A percentile compares a stretch with the other conserved stretches of the same genome.
Conservation (phyloP, 1,139 yeast species). For the Pneumocystis wakefieldiae region DNA sequence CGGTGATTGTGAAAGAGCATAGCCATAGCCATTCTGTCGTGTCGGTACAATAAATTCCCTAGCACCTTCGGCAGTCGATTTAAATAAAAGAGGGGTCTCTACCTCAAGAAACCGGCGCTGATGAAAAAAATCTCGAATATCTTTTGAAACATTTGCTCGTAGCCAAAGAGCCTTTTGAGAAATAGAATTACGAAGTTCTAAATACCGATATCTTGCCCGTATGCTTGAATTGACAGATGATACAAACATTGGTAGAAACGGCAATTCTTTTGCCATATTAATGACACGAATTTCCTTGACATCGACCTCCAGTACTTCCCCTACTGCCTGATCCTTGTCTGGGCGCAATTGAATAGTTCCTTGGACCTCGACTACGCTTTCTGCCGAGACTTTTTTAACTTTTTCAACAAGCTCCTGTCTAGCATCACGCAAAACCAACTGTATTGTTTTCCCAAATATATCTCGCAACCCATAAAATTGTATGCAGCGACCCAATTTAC, state of each 20-base stretch:
- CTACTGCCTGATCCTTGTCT: slow-evolving; percentile 15
- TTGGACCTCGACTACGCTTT: slow-evolving; percentile 12
- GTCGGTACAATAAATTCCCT: slow-evolving; percentile 91
- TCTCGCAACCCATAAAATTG: slow-evolving; percentile 8
- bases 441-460: not conserved
- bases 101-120: slow-evolving; percentile 49
- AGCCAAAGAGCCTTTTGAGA: slow-evolving; percentile 32
- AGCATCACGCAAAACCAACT: slow-evolving; percentile 1
- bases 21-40: slow-evolving; percentile 42
- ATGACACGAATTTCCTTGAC: slow-evolving; percentile 40
- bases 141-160: slow-evolving; percentile 46
- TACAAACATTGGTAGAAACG: slow-evolving; percentile 53
- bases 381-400: slow-evolving; percentile 3
- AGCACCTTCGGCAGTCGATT: slow-evolving; percentile 97
- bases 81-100: slow-evolving; percentile 84
- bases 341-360: slow-evolving; percentile 14
- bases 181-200: slow-evolving; percentile 53
- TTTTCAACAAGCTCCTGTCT: not conserved
- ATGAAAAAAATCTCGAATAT: slow-evolving; percentile 39
- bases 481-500: slow-evolving; percentile 7
- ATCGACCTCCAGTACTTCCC: slow-evolving; percentile 38
- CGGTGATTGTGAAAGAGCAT: slow-evolving; percentile 93
- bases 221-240: slow-evolving; percentile 33
- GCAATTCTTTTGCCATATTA: slow-evolving; percentile 48
- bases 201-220: slow-evolving; percentile 65